Base-by-base conservation (phyloP, 2,329 filamentous ascomycete species). In the Clathrospora elynae region DNA sequence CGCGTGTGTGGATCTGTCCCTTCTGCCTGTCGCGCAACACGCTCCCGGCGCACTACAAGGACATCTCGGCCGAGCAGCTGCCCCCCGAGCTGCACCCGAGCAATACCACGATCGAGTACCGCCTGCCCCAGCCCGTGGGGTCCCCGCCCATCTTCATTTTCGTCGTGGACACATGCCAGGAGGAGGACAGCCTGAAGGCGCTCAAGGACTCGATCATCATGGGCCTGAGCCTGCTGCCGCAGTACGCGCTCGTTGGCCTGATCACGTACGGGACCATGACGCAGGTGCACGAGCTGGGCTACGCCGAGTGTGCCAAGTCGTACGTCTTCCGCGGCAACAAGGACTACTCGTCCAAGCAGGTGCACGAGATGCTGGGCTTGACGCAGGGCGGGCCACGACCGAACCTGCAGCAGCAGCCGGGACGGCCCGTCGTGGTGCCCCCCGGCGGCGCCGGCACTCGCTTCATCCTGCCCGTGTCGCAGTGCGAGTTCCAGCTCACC, bases 291-390 rank as follows among this genome's bases (percentile, higher is more conserved):
- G 93, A 99, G 73, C 89, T 99, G 57, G 93, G 93, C 41, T 99
- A 99, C 68, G 91, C 88, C 41, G 93, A 97, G 73, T 99, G 93
- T 73, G 90, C 93, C 55, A 99, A 97, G 74, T 96, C 92, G 5
- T 99, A 96, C 64, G 93, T 99, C 28, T 99, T 99, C 80, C 84
- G 92, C 42, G 93, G 93, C 25, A 96, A 85, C 78, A 99, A 97
- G 77, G 93, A 99, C 65, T 99, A 99, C 71, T 81, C 85, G n/a
- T 88, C 91, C 39, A 97, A 97, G 75, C 91, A 97, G 70, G 90
- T 99, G n/a, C 92, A 97, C 72, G 93, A 99, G 67, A 99, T 99
- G 93, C 85, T 99, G 35, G 93, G 91, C 18, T 79, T 96, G 40
- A 78, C 85, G 33, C 81, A 86, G 13, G 78, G 87, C 16, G 83